Conservation (phyloP, 768 basidiomycete species). For the Podaxis sp. region DNA sequence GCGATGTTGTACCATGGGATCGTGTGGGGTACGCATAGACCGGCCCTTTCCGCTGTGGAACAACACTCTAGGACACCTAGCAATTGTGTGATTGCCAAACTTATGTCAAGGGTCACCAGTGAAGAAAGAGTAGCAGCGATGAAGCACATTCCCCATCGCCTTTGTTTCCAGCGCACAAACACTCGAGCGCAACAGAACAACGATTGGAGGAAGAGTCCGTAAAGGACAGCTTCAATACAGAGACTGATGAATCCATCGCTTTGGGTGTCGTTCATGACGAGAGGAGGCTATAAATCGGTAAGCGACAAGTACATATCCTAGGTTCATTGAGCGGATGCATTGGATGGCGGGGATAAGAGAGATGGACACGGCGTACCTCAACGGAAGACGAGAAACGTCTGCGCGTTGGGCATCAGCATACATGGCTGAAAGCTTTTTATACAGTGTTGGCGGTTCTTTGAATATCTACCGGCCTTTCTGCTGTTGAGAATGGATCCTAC, state of each 20-base stretch:
- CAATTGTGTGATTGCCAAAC: background rate
- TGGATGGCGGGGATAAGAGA: background rate
- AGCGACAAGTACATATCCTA: background rate
- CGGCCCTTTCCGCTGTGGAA: background rate
- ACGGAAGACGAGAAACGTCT: background rate
- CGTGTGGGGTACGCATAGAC: background rate
- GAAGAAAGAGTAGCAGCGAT: background rate
- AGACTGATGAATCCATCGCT: conserved; percentile 7
- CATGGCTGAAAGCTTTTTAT: background rate
- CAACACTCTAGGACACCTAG: background rate
- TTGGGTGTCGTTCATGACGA: background rate
- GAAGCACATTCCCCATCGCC: background rate
- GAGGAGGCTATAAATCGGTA: background rate
- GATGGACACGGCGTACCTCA: background rate
- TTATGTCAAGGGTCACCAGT: conserved; percentile 1
- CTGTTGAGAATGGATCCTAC: too few relatives aligned
- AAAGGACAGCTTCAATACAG: background rate
- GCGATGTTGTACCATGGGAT: background rate
- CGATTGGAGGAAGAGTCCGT: background rate
- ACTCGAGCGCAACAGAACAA: background rate
- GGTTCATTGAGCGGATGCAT: background rate
- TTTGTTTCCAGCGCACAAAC: background rate
- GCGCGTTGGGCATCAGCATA: background rate
- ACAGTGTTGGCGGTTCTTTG: background rate
- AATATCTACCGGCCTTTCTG: too few relatives aligned